phyloP scores from a whole-genome alignment of 1,139 yeast genomes.

The Yamadazyma aaseri region DNA sequence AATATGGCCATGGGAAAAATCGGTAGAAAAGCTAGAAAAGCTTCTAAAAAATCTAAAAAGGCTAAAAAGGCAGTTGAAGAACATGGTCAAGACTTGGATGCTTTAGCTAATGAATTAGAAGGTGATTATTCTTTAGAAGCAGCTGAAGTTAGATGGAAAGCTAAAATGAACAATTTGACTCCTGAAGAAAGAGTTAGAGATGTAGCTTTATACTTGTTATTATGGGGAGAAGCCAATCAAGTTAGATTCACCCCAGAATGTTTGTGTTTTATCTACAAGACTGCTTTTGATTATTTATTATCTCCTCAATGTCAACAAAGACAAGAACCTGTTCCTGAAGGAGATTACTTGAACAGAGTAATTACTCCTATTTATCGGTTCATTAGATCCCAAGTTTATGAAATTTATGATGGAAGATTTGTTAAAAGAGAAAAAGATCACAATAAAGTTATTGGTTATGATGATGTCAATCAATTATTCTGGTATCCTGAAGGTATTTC shows the following conservation, averaged over 20 bases:
- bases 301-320: slow-evolving; percentile 92
- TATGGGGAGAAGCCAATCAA: slow-evolving; percentile 99
- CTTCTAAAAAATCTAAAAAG: slow-evolving; percentile 59
- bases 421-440: slow-evolving; percentile 98
- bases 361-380: slow-evolving; percentile 90
- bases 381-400: slow-evolving; percentile 93
- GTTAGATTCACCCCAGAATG: slow-evolving; percentile 93
- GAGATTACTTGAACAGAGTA: slow-evolving; percentile 89
- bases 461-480: slow-evolving; percentile 96
- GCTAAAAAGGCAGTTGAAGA: slow-evolving; percentile 55
- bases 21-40: slow-evolving; percentile 51
- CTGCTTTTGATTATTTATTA: slow-evolving; percentile 82
- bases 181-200: slow-evolving; percentile 84
- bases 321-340: slow-evolving; percentile 91
- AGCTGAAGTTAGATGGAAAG: slow-evolving; percentile 52
- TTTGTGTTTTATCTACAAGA: slow-evolving; percentile 88
- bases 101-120: slow-evolving; percentile 74
- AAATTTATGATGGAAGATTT: slow-evolving; percentile 89
- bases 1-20: slow-evolving; percentile 76
- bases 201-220: slow-evolving; percentile 79
- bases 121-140: slow-evolving; percentile 72
- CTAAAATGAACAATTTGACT: slow-evolving; percentile 45
- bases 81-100: slow-evolving; percentile 47
- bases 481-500: slow-evolving; percentile 99
- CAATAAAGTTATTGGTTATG: slow-evolving; percentile 92